Percentiles rank a stretch among this genome's conserved stretches.
Conservation (phyloP, 352 stramenopile species). For the Phytophthora foliorum region DNA sequence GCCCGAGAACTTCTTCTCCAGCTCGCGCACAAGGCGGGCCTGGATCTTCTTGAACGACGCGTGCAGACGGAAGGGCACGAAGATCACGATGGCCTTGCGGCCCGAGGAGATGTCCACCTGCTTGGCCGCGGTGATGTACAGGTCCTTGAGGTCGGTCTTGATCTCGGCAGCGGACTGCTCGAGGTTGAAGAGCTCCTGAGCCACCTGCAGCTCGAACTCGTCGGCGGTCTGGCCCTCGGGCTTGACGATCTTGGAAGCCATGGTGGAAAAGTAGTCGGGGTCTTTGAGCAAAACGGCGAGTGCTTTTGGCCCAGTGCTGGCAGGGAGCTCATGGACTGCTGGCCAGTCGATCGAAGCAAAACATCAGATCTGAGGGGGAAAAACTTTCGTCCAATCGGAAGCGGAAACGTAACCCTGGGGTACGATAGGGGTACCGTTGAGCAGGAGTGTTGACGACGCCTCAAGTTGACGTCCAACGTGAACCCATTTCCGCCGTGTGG, state of each 20-base stretch:
- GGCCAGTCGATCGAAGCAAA: conserved; percentile 39
- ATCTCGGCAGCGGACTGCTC: conserved; percentile 96
- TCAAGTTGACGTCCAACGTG: conserved; percentile 17
- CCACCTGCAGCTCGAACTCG: conserved; percentile 92
- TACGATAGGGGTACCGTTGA: background rate
- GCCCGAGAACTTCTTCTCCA: conserved; percentile 99
- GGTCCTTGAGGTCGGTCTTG: conserved; percentile 98
- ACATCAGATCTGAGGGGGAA: conserved; percentile 36
- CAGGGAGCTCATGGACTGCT: conserved; percentile 18
- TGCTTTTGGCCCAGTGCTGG: conserved; percentile 4
- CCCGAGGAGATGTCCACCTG: conserved; percentile 96
- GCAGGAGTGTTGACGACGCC: too few species aligned
- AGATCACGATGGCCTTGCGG: conserved; percentile 99
- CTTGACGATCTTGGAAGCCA: conserved; percentile 91
- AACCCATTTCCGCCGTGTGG: background rate
- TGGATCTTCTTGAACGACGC: conserved; percentile 99
- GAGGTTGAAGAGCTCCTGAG: conserved; percentile 89
- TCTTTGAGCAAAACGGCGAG: conserved; percentile 45
- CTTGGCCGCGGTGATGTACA: conserved; percentile 99
- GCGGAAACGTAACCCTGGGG: background rate
- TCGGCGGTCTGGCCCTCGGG: conserved; percentile 85
- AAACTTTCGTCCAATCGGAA: conserved; percentile 11
- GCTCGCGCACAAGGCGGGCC: conserved; percentile 96
- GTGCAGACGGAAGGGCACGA: conserved; percentile 99
- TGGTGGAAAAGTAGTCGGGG: conserved; percentile 52